phyloP scores from a whole-genome alignment of 495 filamentous ascomycete genomes.

The Penicillium manginii region DNA sequence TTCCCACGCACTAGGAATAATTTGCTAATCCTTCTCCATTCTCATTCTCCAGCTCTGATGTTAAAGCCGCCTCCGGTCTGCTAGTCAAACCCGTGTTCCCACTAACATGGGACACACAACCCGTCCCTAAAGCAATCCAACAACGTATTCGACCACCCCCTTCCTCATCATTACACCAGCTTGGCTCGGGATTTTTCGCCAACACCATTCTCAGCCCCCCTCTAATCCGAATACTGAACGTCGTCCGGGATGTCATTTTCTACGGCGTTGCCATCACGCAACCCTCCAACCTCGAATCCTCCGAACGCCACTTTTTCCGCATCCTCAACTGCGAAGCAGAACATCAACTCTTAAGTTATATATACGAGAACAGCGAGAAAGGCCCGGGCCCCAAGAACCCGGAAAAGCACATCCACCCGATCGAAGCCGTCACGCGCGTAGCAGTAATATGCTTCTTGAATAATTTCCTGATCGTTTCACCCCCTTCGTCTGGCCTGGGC shows the following conservation, averaged over 20 bases:
- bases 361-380: slow-evolving; percentile 21
- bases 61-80: slow-evolving; percentile 40
- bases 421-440: slow-evolving; percentile 36
- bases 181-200: slow-evolving; percentile 31
- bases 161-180: slow-evolving; percentile 27
- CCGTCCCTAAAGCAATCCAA: slow-evolving; percentile 30
- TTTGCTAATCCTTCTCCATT: too few species aligned
- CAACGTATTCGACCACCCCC: slow-evolving; percentile 30
- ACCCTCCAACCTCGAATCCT: slow-evolving; percentile 12
- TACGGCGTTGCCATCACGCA: slow-evolving; percentile 25
- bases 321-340: slow-evolving; percentile 36
- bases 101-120: slow-evolving; percentile 35
- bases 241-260: slow-evolving; percentile 33
- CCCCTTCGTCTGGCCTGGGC: slow-evolving; percentile 36
- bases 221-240: slow-evolving; percentile 27
- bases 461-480: slow-evolving; percentile 38
- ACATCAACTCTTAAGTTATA: slow-evolving; percentile 41
- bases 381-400: neutral
- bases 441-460: slow-evolving; percentile 39
- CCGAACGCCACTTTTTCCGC: slow-evolving; percentile 36
- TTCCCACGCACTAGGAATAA: neutral
- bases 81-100: slow-evolving; percentile 43
- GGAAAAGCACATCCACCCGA: slow-evolving; percentile 23
- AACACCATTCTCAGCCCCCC: slow-evolving; percentile 29
- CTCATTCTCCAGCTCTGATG: slow-evolving; percentile 30